phyloP scores from a whole-genome alignment of 257 asterid genomes.

The Solanum rostratum region DNA sequence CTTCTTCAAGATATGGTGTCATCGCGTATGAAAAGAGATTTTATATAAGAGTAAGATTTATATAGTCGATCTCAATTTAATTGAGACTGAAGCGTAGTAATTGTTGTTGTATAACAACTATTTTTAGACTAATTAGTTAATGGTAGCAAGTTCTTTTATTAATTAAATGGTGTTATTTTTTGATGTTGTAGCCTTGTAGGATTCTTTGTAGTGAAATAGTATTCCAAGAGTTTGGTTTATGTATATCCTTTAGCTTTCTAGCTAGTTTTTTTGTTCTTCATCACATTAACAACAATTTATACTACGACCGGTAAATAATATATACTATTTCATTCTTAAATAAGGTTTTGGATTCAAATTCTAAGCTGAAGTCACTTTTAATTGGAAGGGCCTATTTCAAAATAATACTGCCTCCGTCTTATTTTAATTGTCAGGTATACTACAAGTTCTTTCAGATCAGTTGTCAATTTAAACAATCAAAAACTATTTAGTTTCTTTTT shows the following conservation, averaged over 20 bases:
- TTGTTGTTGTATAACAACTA: neutral
- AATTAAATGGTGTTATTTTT: neutral
- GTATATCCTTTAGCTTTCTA: neutral
- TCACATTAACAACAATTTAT: too few species aligned
- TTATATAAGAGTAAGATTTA: neutral
- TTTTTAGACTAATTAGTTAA: neutral
- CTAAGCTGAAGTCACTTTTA: too few species aligned
- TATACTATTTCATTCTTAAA: too few species aligned
- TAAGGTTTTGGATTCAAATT: too few species aligned
- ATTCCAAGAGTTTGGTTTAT: neutral
- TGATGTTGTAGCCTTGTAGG: neutral
- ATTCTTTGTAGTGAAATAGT: neutral
- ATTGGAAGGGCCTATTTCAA: too few species aligned
- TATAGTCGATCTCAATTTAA: neutral
- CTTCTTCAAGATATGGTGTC: slow-evolving; percentile 81
- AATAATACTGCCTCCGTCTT: too few species aligned
- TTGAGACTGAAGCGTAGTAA: neutral
- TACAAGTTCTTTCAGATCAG: too few species aligned
- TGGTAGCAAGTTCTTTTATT: neutral
- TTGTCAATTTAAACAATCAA: too few species aligned
- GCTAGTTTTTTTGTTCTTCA: neutral
- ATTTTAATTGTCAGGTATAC: too few species aligned
- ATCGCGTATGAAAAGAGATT: slow-evolving; percentile 10
- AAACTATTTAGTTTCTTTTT: too few species aligned
- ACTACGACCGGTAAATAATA: too few species aligned